Conservation (phyloP, 2,329 filamentous ascomycete genomes). For the Didymella glomerata region DNA sequence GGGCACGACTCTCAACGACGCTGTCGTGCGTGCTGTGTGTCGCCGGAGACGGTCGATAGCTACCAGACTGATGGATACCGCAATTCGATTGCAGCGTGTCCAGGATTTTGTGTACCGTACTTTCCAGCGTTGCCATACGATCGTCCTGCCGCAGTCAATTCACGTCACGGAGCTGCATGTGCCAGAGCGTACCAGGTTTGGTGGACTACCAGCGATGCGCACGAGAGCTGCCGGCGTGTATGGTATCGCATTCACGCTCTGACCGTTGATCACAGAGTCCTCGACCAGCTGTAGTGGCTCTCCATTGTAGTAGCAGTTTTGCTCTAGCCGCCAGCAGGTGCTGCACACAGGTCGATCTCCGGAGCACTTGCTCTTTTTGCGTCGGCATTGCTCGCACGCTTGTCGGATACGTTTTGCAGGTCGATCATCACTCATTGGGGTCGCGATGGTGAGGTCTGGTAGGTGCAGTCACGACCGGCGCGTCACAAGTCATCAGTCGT, state of each 20-base stretch:
- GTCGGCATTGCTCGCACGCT: conserved; percentile 12
- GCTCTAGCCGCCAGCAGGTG: conserved; percentile 8
- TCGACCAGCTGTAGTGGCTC: background rate
- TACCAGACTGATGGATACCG: background rate
- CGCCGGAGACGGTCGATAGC: too few species aligned
- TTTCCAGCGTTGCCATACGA: conserved; percentile 3
- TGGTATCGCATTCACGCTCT: background rate
- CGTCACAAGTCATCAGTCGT: background rate
- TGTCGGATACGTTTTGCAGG: conserved; percentile 7
- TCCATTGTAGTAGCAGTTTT: conserved; percentile 2
- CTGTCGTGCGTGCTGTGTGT: background rate
- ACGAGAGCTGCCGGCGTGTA: background rate
- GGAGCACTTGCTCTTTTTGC: conserved; percentile 13
- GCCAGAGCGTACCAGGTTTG: background rate
- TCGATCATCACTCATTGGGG: conserved; percentile 2
- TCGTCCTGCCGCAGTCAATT: background rate
- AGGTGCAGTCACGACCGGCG: background rate
- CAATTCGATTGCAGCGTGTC: background rate
- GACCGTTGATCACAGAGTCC: background rate
- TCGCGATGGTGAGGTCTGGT: background rate
- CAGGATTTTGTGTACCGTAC: background rate
- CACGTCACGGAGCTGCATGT: background rate
- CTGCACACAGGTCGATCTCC: conserved; percentile 6
- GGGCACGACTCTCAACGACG: background rate
- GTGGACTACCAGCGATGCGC: background rate